A percentile compares a stretch with the other conserved stretches of the same genome.
These are phyloP conservation scores for Capsicum rhomboideum DNA, from an alignment of 257 asterid genomes.

Conservation along the genomic window DNA sequence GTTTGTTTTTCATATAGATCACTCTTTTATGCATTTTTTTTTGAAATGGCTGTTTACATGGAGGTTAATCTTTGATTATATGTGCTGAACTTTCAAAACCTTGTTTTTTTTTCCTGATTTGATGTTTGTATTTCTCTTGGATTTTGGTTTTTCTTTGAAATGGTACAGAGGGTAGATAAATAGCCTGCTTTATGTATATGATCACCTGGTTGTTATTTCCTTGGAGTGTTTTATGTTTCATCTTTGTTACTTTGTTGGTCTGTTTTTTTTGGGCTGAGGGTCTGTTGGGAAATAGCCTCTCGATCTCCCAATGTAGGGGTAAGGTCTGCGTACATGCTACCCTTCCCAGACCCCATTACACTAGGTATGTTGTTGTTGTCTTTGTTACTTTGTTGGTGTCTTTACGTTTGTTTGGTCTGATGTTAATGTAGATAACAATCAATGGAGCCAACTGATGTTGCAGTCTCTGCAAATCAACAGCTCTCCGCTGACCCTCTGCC, in stretches of 20 bases:
- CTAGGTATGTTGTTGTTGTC: neutral
- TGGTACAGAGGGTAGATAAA: neutral
- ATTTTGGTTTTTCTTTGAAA: neutral
- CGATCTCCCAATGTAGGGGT: too few species aligned
- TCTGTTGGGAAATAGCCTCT: too few species aligned
- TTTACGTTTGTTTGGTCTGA: neutral
- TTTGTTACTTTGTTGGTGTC: neutral
- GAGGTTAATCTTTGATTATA: neutral
- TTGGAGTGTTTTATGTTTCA: neutral
- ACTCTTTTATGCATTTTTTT: neutral
- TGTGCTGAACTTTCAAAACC: neutral
- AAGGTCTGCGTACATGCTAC: too few species aligned
- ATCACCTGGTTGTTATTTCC: neutral
- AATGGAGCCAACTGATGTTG: constrained; percentile 17
- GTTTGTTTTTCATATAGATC: neutral
- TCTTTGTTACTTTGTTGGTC: neutral
- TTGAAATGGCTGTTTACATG: neutral
- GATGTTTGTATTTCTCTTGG: neutral
- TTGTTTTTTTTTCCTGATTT: neutral
- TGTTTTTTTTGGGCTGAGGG: neutral
- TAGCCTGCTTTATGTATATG: neutral
- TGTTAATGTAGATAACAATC: neutral
- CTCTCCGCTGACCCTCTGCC: constrained; percentile 27
- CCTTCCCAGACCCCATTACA: too few species aligned
- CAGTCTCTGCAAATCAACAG: constrained; percentile 28